Percentiles rank a stretch among this genome's conserved stretches.
Evolutionary conservation across 352 stramenopile genomes (phyloP).

Genomic region (Thraustotheca clavata): DNA sequence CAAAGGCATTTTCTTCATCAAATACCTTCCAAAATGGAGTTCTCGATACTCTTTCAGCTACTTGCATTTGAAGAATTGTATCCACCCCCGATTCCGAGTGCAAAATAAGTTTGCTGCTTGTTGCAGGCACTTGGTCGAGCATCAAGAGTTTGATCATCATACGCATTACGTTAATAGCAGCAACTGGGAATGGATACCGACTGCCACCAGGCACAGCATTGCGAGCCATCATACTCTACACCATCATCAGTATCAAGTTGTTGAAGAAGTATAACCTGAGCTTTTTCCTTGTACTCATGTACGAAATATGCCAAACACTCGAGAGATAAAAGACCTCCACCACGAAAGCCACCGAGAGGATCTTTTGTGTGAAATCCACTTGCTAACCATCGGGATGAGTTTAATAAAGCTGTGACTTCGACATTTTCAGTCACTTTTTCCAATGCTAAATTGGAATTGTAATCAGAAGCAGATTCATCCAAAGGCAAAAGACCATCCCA

Average conservation of each 20-base stretch:
- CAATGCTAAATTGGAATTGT: conserved; percentile 12
- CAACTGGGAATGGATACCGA: conserved; percentile 74
- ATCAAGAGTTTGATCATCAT: conserved; percentile 80
- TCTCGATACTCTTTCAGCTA: conserved; percentile 70
- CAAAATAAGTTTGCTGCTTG: conserved; percentile 64
- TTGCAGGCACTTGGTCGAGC: conserved; percentile 61
- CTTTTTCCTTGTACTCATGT: conserved; percentile 73
- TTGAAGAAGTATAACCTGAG: too few species aligned
- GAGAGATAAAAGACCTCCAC: conserved; percentile 58
- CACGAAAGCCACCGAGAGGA: conserved; percentile 64
- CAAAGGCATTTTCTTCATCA: conserved; percentile 54
- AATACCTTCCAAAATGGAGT: conserved; percentile 77
- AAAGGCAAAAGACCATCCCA: conserved; percentile 47
- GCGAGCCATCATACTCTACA: conserved; percentile 54
- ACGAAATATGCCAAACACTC: conserved; percentile 68
- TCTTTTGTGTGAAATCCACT: conserved; percentile 79
- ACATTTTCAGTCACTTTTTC: conserved; percentile 18
- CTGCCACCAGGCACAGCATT: conserved; percentile 64
- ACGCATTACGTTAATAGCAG: conserved; percentile 78
- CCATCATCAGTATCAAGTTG: neutral
- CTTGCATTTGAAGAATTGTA: conserved; percentile 59
- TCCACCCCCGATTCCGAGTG: conserved; percentile 35
- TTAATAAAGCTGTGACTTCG: conserved; percentile 42
- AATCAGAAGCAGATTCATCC: conserved; percentile 19
- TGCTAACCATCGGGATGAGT: conserved; percentile 47